Evolutionary conservation across 2,329 filamentous ascomycete genomes (phyloP).

Genomic region (Albifimbria verrucaria): DNA sequence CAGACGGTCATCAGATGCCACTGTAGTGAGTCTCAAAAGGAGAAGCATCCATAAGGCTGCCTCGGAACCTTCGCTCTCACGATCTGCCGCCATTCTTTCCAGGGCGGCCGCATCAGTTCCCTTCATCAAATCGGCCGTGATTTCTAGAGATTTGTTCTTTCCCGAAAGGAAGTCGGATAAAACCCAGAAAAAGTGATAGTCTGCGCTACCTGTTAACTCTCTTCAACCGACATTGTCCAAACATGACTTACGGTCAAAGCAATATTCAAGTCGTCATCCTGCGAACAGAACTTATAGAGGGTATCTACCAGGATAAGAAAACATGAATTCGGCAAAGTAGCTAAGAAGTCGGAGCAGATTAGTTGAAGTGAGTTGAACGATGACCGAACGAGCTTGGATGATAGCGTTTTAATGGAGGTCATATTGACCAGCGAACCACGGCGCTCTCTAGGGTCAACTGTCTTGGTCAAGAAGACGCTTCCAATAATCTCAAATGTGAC

Average conservation of each 20-base stretch:
- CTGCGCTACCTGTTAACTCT: too few species aligned
- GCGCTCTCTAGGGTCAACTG: slow-evolving; percentile 27
- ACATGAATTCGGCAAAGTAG: slow-evolving; percentile 66
- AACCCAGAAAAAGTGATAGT: slow-evolving; percentile 97
- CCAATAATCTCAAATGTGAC: slow-evolving; percentile 81
- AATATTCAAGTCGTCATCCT: slow-evolving; percentile 91
- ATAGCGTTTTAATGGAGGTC: slow-evolving; percentile 49
- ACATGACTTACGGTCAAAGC: slow-evolving; percentile 80
- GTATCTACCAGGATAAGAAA: slow-evolving; percentile 80
- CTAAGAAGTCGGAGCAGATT: slow-evolving; percentile 90
- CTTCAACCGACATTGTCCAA: neutral
- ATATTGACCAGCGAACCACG: slow-evolving; percentile 25
- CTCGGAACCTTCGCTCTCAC: slow-evolving; percentile 58
- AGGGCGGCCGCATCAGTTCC: slow-evolving; percentile 49
- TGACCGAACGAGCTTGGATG: slow-evolving; percentile 74
- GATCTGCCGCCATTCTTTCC: slow-evolving; percentile 55
- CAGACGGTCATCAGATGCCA: slow-evolving; percentile 67
- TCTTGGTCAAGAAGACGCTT: slow-evolving; percentile 65
- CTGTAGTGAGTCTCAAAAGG: slow-evolving; percentile 65
- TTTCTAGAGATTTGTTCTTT: slow-evolving; percentile 54
- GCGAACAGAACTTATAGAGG: slow-evolving; percentile 82
- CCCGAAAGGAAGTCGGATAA: slow-evolving; percentile 80
- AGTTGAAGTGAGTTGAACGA: slow-evolving; percentile 89
- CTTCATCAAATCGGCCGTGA: slow-evolving; percentile 54
- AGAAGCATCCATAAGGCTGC: slow-evolving; percentile 78